Base-by-base conservation (phyloP, 208 protist genomes). In the Pavlovales sp. region DNA sequence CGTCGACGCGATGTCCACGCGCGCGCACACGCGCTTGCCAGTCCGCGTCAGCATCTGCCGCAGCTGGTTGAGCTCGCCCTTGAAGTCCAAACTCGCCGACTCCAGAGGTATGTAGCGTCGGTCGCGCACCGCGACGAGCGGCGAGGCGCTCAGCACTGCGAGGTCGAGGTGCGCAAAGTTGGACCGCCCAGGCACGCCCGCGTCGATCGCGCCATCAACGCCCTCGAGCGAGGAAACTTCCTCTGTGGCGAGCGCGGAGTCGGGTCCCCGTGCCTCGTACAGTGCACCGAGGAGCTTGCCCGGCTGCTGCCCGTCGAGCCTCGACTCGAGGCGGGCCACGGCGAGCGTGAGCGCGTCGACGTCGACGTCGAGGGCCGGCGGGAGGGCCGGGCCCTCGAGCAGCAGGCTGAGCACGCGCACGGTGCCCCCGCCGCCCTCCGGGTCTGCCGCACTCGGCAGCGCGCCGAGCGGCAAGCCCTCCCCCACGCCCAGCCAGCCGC, bases 1-100 rank as follows among this genome's bases (percentile, higher is more conserved):
- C 8, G 42, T 42, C 2, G 66, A 44, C 7, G 83, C 83, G n/a
- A 79, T 40, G 71, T 57, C 83, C 36, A 71, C 76, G 83, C 66
- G 46, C 28, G 76, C 5, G 40, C 34, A 36, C 26, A 87, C 32
- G 28, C 76, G 83, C 83, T 87, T 87, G 14, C 36, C 7, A 8
- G 67, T 38, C 32, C 83, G 83, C 10, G 39, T 0, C 26, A 87
- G 67, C 22, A 78, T n/a, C 57, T 75, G 37, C 18, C 11, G 67
- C 40, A 87, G 37, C 40, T 38, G 57, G 39, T 22, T n/a, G 14
- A 78, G 36, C 83, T 87, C 83, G 7, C 41, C 71, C 83, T 87
- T 87, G 67, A 87, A 87, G 83, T 87, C 83, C 20, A 87, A 67
- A 4, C 67, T 7, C 67, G 67, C 37, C 18, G 78, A 67, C 67